phyloP scores from a whole-genome alignment of 495 filamentous ascomycete genomes.

The Tuber indicum region DNA sequence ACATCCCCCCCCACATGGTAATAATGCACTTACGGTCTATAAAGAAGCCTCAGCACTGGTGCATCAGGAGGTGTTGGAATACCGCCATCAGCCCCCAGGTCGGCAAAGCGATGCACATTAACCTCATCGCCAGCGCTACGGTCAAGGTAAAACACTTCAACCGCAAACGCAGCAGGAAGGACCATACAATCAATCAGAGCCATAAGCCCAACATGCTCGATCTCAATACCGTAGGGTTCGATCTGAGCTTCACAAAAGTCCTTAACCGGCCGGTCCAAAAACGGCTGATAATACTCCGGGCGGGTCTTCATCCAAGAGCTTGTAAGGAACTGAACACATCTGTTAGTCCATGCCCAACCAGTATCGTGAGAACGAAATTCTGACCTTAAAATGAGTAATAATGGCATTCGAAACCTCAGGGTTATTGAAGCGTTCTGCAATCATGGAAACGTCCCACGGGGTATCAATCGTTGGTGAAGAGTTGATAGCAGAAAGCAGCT shows the following conservation, averaged over 20 bases:
- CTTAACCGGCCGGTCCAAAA: conserved; percentile 53
- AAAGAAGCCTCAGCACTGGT: conserved; percentile 52
- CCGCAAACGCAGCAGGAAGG: conserved; percentile 66
- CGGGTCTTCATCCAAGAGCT: conserved; percentile 80
- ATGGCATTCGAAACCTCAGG: conserved; percentile 59
- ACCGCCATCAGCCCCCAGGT: conserved; percentile 47
- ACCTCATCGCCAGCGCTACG: conserved; percentile 72
- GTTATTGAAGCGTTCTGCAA: conserved; percentile 73
- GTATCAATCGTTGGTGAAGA: conserved; percentile 50
- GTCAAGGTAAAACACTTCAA: conserved; percentile 89
- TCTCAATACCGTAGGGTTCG: conserved; percentile 70
- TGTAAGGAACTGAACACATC: conserved; percentile 65
- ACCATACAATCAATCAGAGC: conserved; percentile 73
- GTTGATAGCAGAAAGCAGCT: conserved; percentile 56
- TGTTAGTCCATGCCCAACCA: conserved; percentile 28
- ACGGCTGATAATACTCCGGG: conserved; percentile 60
- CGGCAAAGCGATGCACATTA: conserved; percentile 66
- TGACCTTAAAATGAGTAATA: conserved; percentile 64
- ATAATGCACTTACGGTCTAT: conserved; percentile 57
- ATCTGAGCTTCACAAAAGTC: conserved; percentile 65
- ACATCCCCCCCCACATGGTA: background rate
- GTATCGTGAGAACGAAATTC: conserved; percentile 19
- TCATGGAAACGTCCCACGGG: conserved; percentile 53
- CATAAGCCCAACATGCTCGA: conserved; percentile 78
- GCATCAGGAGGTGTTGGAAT: conserved; percentile 44